These are phyloP conservation scores for Saprolegnia parasitica DNA, from an alignment of 352 stramenopile genomes.

Conservation along the genomic window DNA sequence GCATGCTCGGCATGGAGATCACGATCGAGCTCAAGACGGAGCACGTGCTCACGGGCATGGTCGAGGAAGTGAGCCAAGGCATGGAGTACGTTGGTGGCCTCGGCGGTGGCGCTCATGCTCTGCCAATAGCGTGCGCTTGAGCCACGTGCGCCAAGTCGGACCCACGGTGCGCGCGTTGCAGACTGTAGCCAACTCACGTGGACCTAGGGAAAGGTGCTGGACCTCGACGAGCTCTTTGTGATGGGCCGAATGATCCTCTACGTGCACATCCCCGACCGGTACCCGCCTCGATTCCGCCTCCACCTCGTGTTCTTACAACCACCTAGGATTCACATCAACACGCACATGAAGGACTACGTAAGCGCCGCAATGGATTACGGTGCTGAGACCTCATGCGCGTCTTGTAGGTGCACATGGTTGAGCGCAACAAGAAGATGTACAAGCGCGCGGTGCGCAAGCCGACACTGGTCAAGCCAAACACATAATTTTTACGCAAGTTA, in stretches of 20 bases:
- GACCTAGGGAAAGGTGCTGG: slow-evolving; percentile 44
- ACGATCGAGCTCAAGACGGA: slow-evolving; percentile 84
- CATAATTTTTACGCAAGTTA: background rate
- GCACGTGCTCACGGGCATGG: slow-evolving; percentile 62
- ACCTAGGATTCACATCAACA: background rate
- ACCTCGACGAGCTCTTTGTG: slow-evolving; percentile 82
- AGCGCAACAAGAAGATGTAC: slow-evolving; percentile 80
- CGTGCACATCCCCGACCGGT: slow-evolving; percentile 81
- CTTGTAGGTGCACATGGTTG: slow-evolving; percentile 63
- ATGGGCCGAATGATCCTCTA: slow-evolving; percentile 84
- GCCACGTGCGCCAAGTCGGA: slow-evolving; percentile 12
- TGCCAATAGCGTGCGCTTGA: slow-evolving; percentile 23
- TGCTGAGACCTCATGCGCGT: background rate
- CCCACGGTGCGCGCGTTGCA: background rate
- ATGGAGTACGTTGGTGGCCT: slow-evolving; percentile 58
- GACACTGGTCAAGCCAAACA: background rate
- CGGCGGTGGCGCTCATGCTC: background rate
- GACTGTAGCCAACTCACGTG: background rate
- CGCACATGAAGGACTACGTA: slow-evolving; percentile 14
- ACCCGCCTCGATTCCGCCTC: slow-evolving; percentile 75
- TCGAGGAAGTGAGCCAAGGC: slow-evolving; percentile 78
- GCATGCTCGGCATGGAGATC: slow-evolving; percentile 71
- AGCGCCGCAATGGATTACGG: background rate
- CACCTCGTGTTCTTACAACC: slow-evolving; percentile 62
- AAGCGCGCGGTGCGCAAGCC: slow-evolving; percentile 54